phyloP scores from a whole-genome alignment of 2,329 filamentous ascomycete species.

The Hypoxylon sp. region DNA sequence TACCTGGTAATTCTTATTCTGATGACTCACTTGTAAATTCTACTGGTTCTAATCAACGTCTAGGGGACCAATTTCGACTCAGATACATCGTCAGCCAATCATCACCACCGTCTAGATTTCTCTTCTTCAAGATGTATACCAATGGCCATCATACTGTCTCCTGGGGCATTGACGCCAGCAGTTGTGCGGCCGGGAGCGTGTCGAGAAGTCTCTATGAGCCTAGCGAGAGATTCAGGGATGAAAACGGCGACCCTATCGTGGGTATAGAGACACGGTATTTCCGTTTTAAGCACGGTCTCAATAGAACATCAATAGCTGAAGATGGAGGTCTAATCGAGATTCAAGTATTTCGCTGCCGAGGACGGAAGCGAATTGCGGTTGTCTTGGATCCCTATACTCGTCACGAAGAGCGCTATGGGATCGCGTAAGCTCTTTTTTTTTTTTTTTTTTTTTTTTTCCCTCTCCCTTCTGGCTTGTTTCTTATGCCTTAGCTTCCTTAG shows the following conservation, averaged over 20 bases:
- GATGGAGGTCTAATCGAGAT: conserved; percentile 71
- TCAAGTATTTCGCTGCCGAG: conserved; percentile 66
- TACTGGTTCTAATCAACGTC: conserved; percentile 8
- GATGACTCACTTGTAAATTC: background rate
- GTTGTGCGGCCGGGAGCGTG: conserved; percentile 57
- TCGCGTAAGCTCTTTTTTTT: conserved; percentile 61
- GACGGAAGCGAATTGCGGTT: conserved; percentile 61
- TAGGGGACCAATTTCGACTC: conserved; percentile 68
- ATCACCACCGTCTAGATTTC: conserved; percentile 56
- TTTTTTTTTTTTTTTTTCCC: background rate
- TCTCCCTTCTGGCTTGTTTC: background rate
- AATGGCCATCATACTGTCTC: conserved; percentile 67
- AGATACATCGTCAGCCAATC: conserved; percentile 61
- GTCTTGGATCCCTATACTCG: conserved; percentile 62
- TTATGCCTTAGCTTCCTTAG: conserved; percentile 25
- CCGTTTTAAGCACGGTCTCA: conserved; percentile 60
- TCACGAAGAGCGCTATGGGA: conserved; percentile 65
- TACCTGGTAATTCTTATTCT: conserved; percentile 60
- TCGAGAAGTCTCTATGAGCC: conserved; percentile 66
- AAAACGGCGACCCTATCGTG: conserved; percentile 55
- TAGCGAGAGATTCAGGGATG: conserved; percentile 59
- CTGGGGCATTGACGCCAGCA: conserved; percentile 65
- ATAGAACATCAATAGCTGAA: conserved; percentile 60
- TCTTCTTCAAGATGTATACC: conserved; percentile 70
- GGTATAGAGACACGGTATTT: conserved; percentile 67